A percentile compares a stretch with the other conserved stretches of the same genome.
These are phyloP conservation scores for Pseudopithomyces maydicus DNA, from an alignment of 2,329 filamentous ascomycete species.

Conservation along the genomic window DNA sequence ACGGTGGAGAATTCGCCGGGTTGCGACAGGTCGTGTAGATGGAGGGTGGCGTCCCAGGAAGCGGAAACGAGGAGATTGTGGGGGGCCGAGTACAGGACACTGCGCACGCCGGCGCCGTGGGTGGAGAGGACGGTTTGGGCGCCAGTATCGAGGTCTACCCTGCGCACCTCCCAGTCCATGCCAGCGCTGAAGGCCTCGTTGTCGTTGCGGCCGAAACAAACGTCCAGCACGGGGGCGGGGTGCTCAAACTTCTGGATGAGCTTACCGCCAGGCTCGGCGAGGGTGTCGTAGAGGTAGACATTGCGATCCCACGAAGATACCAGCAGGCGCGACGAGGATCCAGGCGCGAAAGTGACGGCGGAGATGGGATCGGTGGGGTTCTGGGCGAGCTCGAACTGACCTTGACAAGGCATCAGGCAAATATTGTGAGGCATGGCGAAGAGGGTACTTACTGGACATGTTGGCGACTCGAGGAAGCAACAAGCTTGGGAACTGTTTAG, in stretches of 20 bases:
- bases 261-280: constrained; percentile 62
- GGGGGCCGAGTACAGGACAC: constrained; percentile 78
- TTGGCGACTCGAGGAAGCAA: constrained; percentile 20
- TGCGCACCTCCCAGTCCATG: constrained; percentile 83
- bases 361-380: constrained; percentile 89
- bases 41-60: constrained; percentile 91
- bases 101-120: constrained; percentile 80
- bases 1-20: constrained; percentile 66
- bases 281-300: constrained; percentile 86
- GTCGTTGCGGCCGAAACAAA: constrained; percentile 85
- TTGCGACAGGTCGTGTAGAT: constrained; percentile 73
- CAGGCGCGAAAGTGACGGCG: constrained; percentile 81
- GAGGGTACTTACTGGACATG: constrained; percentile 34
- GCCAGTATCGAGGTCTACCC: constrained; percentile 73
- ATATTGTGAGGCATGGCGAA: not conserved
- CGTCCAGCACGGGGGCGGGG: constrained; percentile 83
- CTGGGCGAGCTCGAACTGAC: constrained; percentile 80
- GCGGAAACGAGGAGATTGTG: constrained; percentile 83
- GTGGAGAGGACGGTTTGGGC: constrained; percentile 76
- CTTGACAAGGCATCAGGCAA: constrained; percentile 14
- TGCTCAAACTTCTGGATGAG: constrained; percentile 78
- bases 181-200: constrained; percentile 85
- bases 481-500: too few relatives aligned
- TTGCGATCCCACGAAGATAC: constrained; percentile 94
- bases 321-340: constrained; percentile 75